A percentile compares a stretch with the other conserved stretches of the same genome.
phyloP scores from a whole-genome alignment of 78 protist genomes.

The Chrysochromulina tobinii region DNA sequence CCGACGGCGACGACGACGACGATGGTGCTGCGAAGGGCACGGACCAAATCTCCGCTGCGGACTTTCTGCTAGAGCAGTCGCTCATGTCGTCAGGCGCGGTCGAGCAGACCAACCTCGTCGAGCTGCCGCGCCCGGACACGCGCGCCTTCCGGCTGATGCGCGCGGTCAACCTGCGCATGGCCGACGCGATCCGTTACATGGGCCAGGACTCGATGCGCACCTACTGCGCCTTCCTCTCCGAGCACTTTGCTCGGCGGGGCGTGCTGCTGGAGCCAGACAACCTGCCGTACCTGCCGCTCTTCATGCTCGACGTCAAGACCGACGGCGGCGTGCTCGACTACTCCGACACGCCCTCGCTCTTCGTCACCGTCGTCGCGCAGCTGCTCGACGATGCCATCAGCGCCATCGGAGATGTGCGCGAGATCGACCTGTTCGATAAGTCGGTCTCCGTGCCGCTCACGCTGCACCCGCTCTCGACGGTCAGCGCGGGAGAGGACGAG shows the following conservation, averaged over 20 bases:
- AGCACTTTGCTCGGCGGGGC: not conserved
- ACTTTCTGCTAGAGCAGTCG: too few species aligned
- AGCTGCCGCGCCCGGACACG: too few species aligned
- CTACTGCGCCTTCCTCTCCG: not conserved
- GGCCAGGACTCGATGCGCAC: not conserved
- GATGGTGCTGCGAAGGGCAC: too few species aligned
- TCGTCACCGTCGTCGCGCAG: not conserved
- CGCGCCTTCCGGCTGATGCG: too few species aligned
- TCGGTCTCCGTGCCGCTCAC: not conserved
- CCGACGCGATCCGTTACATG: not conserved
- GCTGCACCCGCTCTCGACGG: not conserved
- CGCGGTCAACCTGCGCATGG: not conserved
- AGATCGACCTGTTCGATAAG: not conserved
- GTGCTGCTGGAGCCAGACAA: not conserved
- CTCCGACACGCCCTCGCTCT: not conserved
- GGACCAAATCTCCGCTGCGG: too few species aligned
- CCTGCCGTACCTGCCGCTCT: not conserved
- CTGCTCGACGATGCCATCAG: not conserved
- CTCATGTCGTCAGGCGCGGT: too few species aligned
- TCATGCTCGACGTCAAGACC: not conserved
- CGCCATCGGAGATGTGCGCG: not conserved
- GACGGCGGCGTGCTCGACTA: not conserved
- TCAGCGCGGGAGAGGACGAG: not conserved
- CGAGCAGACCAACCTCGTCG: too few species aligned
- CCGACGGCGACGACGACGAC: too few species aligned